Percentiles rank a stretch among this genome's conserved stretches.
Evolutionary conservation across 441 rosid species (phyloP).

Genomic region (Dalechampia spathulata): DNA sequence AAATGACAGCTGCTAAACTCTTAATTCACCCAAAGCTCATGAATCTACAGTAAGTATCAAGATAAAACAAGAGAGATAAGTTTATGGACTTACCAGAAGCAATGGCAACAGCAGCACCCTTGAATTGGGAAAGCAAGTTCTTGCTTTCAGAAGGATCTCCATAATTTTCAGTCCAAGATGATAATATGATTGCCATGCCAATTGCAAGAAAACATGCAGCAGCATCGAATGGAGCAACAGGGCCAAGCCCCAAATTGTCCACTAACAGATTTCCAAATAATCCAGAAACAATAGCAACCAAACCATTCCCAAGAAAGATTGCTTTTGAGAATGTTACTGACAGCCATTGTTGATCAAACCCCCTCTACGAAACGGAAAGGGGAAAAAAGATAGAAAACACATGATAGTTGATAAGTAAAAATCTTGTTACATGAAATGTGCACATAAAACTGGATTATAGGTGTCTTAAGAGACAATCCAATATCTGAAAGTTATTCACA

Average conservation of each 20-base stretch:
- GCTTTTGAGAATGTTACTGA: conserved; percentile 96
- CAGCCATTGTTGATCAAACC: conserved; percentile 91
- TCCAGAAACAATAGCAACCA: conserved; percentile 89
- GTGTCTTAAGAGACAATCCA: neutral
- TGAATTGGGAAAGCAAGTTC: conserved; percentile 86
- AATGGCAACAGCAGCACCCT: conserved; percentile 84
- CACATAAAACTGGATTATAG: neutral
- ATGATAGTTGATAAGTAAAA: neutral
- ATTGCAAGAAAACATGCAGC: conserved; percentile 96
- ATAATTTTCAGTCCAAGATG: conserved; percentile 86
- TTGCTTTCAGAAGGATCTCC: conserved; percentile 91
- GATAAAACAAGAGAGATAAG: neutral
- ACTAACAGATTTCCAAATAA: conserved; percentile 87
- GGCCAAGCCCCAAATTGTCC: conserved; percentile 69
- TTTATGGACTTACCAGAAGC: conserved; percentile 60
- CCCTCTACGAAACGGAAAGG: conserved; percentile 47
- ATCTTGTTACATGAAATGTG: neutral
- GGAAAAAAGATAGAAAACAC: neutral
- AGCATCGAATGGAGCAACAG: conserved; percentile 97
- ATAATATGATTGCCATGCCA: conserved; percentile 84
- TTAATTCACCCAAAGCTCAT: neutral
- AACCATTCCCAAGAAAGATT: conserved; percentile 92
- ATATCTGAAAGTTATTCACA: neutral
- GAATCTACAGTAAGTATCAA: neutral
- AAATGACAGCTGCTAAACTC: neutral